Evolutionary conservation across 768 basidiomycete genomes (phyloP).

Genomic region (Collybia nuda): DNA sequence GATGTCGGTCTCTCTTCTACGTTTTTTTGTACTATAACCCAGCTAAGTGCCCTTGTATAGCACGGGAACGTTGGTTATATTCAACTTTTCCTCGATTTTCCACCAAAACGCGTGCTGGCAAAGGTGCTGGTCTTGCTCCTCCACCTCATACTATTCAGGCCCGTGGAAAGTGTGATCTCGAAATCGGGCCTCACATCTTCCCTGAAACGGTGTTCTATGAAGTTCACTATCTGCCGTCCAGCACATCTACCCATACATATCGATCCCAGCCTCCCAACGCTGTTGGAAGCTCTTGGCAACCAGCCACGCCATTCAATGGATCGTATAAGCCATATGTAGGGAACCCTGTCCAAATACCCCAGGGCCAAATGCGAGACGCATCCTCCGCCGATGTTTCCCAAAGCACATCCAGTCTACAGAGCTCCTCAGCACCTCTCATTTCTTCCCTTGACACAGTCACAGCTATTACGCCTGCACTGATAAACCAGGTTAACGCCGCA

Average conservation of each 20-base stretch:
- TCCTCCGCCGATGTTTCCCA: slow-evolving; percentile 12
- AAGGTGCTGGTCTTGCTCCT: slow-evolving; percentile 47
- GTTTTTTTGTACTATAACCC: slow-evolving; percentile 6
- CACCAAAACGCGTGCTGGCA: slow-evolving; percentile 58
- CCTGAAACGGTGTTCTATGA: slow-evolving; percentile 69
- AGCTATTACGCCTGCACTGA: slow-evolving; percentile 54
- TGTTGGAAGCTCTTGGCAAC: slow-evolving; percentile 22
- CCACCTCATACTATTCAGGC: slow-evolving; percentile 68
- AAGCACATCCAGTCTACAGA: not conserved
- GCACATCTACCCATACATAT: slow-evolving; percentile 14
- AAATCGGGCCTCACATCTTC: slow-evolving; percentile 77
- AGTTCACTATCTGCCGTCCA: slow-evolving; percentile 58
- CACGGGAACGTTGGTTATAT: slow-evolving; percentile 70
- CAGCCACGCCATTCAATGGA: slow-evolving; percentile 22
- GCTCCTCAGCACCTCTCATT: slow-evolving; percentile 35
- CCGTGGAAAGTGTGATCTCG: slow-evolving; percentile 67
- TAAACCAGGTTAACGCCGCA: slow-evolving; percentile 65
- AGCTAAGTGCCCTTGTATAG: slow-evolving; percentile 31
- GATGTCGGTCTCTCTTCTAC: slow-evolving; percentile 45
- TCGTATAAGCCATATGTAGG: not conserved
- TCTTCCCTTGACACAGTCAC: slow-evolving; percentile 45
- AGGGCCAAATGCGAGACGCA: no score
- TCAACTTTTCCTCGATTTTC: slow-evolving; percentile 73
- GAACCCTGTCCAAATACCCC: no score
- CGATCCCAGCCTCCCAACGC: slow-evolving; percentile 21